These are phyloP conservation scores for Shiraia sp. DNA, from an alignment of 2,329 filamentous ascomycete genomes.

Conservation along the genomic window DNA sequence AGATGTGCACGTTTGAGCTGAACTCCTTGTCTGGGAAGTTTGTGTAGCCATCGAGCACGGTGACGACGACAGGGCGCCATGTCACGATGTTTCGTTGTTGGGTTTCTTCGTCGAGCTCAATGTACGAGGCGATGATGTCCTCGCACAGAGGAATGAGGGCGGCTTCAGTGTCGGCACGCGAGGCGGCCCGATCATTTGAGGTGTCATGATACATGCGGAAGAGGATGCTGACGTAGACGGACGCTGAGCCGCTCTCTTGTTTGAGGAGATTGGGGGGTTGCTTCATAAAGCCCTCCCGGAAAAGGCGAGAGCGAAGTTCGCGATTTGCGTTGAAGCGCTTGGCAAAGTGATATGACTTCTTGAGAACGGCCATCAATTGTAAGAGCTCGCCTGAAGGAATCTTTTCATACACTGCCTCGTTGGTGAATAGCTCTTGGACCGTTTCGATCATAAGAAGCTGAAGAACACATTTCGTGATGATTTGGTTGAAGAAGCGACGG, in stretches of 20 bases:
- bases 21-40: conserved; percentile 83
- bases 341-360: conserved; percentile 95
- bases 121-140: conserved; percentile 88
- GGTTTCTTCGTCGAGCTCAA: conserved; percentile 87
- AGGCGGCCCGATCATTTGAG: conserved; percentile 77
- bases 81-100: conserved; percentile 97
- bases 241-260: conserved; percentile 90
- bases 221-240: conserved; percentile 93
- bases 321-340: conserved; percentile 98
- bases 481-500: conserved; percentile 96
- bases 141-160: conserved; percentile 93
- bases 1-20: conserved; percentile 74
- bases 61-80: conserved; percentile 95
- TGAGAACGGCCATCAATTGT: conserved; percentile 88
- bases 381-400: conserved; percentile 90
- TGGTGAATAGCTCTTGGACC: conserved; percentile 97
- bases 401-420: conserved; percentile 89
- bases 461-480: conserved; percentile 97
- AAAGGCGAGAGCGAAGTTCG: conserved; percentile 89
- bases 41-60: conserved; percentile 90
- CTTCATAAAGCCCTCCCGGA: conserved; percentile 99
- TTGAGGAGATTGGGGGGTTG: conserved; percentile 97
- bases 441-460: conserved; percentile 99
- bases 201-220: conserved; percentile 97
- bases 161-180: conserved; percentile 80